Conservation (phyloP, 2,329 filamentous ascomycete species). For the Beauveria medogensis region DNA sequence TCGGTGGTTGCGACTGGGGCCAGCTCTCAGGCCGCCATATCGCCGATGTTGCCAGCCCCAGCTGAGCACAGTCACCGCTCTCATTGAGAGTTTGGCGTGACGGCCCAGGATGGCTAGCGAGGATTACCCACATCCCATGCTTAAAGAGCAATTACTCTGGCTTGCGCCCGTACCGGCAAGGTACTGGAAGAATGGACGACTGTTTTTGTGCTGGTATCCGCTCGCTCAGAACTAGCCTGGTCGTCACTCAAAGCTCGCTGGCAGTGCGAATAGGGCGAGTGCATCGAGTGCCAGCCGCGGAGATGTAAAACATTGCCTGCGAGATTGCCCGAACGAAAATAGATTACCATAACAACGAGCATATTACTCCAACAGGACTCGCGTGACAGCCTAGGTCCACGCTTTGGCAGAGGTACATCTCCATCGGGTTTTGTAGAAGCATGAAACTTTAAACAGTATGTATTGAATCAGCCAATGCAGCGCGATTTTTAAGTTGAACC, state of each 20-base stretch:
- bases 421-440: not conserved
- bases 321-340: too few species aligned
- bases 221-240: not conserved
- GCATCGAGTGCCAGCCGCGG: too few species aligned
- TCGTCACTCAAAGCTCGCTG: not conserved
- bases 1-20: slow-evolving; percentile 6
- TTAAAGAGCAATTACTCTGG: not conserved
- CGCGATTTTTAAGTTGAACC: too few species aligned
- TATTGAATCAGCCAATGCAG: not conserved
- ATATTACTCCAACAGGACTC: too few species aligned
- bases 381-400: not conserved
- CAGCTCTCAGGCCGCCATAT: slow-evolving; percentile 8
- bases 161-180: not conserved
- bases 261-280: not conserved
- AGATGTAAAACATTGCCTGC: too few species aligned
- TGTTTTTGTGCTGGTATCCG: too few species aligned
- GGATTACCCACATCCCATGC: not conserved
- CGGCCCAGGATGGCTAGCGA: not conserved
- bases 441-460: not conserved
- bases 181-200: not conserved
- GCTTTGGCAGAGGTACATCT: not conserved
- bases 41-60: slow-evolving; percentile 9
- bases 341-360: not conserved
- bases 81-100: not conserved
- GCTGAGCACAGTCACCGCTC: slow-evolving; percentile 6